Conservation (phyloP, 768 basidiomycete species). For the Boletus vinaceobasis region DNA sequence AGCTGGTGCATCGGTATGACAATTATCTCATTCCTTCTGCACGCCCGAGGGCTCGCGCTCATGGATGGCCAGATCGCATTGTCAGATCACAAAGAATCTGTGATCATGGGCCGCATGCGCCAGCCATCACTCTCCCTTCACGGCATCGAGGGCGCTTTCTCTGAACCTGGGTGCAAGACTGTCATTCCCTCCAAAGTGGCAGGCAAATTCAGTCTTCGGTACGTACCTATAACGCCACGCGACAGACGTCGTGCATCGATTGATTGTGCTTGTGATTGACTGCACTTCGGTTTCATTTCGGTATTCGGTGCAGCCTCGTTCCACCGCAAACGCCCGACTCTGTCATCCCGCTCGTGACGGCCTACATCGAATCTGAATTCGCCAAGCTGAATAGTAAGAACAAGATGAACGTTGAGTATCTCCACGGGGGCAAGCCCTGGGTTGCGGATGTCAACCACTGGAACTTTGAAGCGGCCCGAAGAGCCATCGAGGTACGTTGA, state of each 20-base stretch:
- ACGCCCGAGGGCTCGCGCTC: neutral
- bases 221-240: constrained; percentile 21
- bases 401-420: constrained; percentile 63
- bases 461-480: constrained; percentile 88
- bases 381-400: constrained; percentile 84
- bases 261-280: neutral
- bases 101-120: constrained; percentile 94
- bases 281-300: neutral
- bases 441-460: constrained; percentile 81
- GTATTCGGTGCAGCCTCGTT: constrained; percentile 50
- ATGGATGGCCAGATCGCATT: constrained; percentile 49
- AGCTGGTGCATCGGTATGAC: constrained; percentile 56
- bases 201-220: constrained; percentile 95
- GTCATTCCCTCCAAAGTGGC: constrained; percentile 88
- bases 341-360: constrained; percentile 66
- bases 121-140: constrained; percentile 86
- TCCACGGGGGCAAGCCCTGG: constrained; percentile 90
- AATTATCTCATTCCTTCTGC: neutral
- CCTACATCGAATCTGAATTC: constrained; percentile 76
- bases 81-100: constrained; percentile 68
- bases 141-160: constrained; percentile 95
- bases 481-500: constrained; percentile 66
- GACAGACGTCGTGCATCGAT: neutral
- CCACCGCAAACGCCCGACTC: constrained; percentile 82
- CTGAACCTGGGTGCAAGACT: constrained; percentile 77